Evolutionary conservation across 306 rosid genomes (phyloP), one percentile per base, ranked within the genome.

Genomic region (Acmispon strigosus): DNA sequence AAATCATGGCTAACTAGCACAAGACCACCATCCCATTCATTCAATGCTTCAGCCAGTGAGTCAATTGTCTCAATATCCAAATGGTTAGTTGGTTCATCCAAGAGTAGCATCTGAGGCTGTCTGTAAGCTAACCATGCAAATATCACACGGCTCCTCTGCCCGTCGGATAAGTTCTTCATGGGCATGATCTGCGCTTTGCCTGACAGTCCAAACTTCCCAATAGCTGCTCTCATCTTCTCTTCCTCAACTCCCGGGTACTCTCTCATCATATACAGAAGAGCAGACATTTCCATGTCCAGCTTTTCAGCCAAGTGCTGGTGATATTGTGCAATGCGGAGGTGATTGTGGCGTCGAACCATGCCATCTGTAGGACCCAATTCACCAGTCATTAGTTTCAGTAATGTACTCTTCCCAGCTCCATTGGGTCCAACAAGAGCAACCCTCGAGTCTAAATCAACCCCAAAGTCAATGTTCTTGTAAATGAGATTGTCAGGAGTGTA

Each of bases 141-240:
- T 74, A 91, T 76, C 50, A 95, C 99, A 0, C 97, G 88, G 77
- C 97, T 91, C 86, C 96, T 83, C 79, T 95, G 99, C 81, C 99
- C 99, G 45, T 95, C 99, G 0, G 99, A 95, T 78, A 95, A 77
- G 74, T 91, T 91, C 85, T 87, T 91, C 97, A 95, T 89, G 1
- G 97, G 90, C 99, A 95, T 95, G 70, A 95, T 88, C 84, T 95
- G 99, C 5, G 97, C 96, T 73, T 95, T 95, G n/a, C 99, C 99
- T 0, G 97, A 58, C 43, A 95, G 81, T 8, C 99, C 99, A 63
- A 95, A 95, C 82, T 74, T 95, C 43, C 99, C 99, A 74, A 95
- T 84, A 14, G 97, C 84, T 9, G 86, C 99, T 80, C 99, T 86
- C 99, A 95, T 95, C 70, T 37, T 95, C 74, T 95, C 99, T 77